Conservation (phyloP, 169 alveolate genomes). For the Babesia divergens region DNA sequence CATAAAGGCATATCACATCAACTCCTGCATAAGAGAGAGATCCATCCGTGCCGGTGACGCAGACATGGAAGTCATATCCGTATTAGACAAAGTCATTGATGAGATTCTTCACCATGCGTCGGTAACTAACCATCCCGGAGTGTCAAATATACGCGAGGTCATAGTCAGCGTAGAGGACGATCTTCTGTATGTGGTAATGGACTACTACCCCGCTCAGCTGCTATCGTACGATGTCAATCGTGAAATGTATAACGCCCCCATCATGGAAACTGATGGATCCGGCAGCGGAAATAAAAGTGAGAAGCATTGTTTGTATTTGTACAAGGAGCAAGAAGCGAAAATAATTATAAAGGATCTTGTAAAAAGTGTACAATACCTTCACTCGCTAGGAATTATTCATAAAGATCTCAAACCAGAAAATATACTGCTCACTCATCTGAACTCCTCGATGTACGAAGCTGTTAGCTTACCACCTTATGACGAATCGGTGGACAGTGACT, state of each 20-base stretch:
- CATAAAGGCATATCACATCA: constrained; percentile 39
- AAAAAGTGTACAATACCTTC: constrained; percentile 13
- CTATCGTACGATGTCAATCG: constrained; percentile 10
- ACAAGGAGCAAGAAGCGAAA: constrained; percentile 38
- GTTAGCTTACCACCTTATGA: not conserved
- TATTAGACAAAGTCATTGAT: constrained; percentile 57
- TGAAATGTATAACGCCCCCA: not conserved
- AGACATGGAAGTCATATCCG: constrained; percentile 45
- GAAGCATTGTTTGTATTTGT: constrained; percentile 1
- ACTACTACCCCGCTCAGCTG: constrained; percentile 46
- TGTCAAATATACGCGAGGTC: constrained; percentile 22
- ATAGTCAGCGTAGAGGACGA: constrained; percentile 14
- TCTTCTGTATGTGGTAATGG: constrained; percentile 45
- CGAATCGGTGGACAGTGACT: not conserved
- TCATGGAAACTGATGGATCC: not conserved
- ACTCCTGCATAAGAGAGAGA: constrained; percentile 33
- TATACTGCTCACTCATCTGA: constrained; percentile 37
- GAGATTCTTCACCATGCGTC: constrained; percentile 52
- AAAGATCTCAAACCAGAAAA: constrained; percentile 80
- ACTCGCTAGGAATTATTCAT: constrained; percentile 64
- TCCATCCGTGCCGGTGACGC: constrained; percentile 33
- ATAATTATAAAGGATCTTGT: constrained; percentile 33
- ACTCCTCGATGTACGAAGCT: constrained; percentile 15
- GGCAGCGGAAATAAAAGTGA: not conserved
- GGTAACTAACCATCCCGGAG: constrained; percentile 30